These are phyloP conservation scores for Melastoma malabathricum DNA, from an alignment of 345 rosid genomes.

Conservation along the genomic window DNA sequence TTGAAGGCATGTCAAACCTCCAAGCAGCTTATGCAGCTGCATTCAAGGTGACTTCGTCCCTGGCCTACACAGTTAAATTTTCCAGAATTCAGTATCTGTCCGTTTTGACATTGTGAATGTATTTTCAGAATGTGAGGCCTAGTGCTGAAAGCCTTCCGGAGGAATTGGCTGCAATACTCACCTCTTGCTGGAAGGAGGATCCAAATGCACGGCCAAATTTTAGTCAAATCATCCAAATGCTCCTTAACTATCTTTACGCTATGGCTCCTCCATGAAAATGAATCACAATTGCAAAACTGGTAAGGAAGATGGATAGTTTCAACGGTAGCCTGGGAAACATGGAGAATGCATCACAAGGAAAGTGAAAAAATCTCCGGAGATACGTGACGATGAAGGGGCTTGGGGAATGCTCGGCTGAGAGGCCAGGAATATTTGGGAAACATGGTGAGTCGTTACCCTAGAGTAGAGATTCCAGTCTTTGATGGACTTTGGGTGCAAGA, in stretches of 20 bases:
- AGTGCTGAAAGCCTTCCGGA: constrained; percentile 73
- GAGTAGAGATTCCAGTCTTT: too few relatives aligned
- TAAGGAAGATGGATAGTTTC: too few relatives aligned
- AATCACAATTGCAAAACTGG: too few relatives aligned
- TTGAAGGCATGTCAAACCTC: constrained; percentile 97
- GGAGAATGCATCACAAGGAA: too few relatives aligned
- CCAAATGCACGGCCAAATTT: constrained; percentile 81
- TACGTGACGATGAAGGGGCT: too few relatives aligned
- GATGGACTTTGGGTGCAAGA: too few relatives aligned
- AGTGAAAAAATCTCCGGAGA: too few relatives aligned
- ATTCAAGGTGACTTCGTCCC: constrained; percentile 42
- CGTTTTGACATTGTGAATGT: constrained; percentile 1
- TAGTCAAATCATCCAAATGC: constrained; percentile 72
- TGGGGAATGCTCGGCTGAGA: too few relatives aligned
- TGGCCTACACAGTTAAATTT: not conserved
- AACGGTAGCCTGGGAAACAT: too few relatives aligned
- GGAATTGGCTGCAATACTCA: constrained; percentile 60
- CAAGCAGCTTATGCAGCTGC: constrained; percentile 98
- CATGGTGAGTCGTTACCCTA: too few relatives aligned
- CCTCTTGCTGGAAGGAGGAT: constrained; percentile 92
- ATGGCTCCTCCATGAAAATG: too few relatives aligned
- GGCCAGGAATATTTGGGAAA: too few relatives aligned
- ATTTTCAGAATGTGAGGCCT: constrained; percentile 71
- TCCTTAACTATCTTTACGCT: constrained; percentile 51
- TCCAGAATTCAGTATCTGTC: not conserved